Conservation (phyloP, 1,139 yeast genomes). For the Lodderomyces metapsilosis region DNA sequence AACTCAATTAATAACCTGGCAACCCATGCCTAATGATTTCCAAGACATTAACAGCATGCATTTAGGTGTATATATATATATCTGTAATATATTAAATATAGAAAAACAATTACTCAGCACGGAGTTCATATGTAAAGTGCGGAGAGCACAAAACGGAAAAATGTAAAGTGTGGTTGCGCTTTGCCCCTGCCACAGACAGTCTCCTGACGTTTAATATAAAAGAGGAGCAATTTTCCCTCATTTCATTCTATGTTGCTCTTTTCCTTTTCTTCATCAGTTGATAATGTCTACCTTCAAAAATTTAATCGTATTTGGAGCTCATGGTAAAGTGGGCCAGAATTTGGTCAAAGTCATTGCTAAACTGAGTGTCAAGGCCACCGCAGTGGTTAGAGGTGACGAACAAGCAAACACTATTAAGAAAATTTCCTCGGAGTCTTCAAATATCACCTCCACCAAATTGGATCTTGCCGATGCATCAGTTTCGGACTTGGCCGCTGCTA, state of each 20-base stretch:
- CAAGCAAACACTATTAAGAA: constrained; percentile 38
- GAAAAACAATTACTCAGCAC: too few relatives aligned
- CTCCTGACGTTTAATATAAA: too few relatives aligned
- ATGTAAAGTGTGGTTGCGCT: not conserved
- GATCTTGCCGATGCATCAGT: constrained; percentile 35
- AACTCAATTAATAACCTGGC: constrained; percentile 5
- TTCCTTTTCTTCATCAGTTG: not conserved
- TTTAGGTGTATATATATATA: constrained; percentile 5
- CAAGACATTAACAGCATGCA: constrained; percentile 1
- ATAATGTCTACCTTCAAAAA: constrained; percentile 1
- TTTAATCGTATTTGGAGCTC: constrained; percentile 53
- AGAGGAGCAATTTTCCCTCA: too few relatives aligned
- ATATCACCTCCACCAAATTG: constrained; percentile 36
- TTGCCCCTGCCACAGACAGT: too few relatives aligned
- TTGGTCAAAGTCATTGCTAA: constrained; percentile 24
- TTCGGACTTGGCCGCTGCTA: constrained; percentile 30
- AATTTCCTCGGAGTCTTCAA: constrained; percentile 28
- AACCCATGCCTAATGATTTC: not conserved
- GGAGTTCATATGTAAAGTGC: too few relatives aligned
- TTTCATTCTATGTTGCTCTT: too few relatives aligned
- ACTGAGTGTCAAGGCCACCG: constrained; percentile 37
- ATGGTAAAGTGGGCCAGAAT: constrained; percentile 56
- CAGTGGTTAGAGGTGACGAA: constrained; percentile 48
- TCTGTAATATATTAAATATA: constrained; percentile 3
- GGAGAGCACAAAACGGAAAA: not conserved